These are phyloP conservation scores for Cadophora gregata DNA, from an alignment of 2,329 filamentous ascomycete species.

Conservation along the genomic window DNA sequence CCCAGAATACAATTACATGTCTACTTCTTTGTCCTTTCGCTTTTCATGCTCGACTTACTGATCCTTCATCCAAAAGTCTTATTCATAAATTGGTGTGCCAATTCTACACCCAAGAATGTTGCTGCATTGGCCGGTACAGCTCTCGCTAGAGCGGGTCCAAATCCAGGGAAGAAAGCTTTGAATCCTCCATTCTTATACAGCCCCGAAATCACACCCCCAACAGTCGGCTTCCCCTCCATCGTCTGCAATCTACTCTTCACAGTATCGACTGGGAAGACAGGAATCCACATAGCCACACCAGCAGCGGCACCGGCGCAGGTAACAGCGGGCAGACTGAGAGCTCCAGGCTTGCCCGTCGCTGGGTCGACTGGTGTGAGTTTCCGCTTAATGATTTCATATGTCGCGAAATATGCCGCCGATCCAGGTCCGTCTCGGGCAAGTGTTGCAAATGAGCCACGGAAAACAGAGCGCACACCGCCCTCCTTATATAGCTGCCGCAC, in stretches of 20 bases:
- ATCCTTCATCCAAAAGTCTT: slow-evolving; percentile 65
- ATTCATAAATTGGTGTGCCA: slow-evolving; percentile 83
- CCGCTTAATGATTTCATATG: slow-evolving; percentile 96
- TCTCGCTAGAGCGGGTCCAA: slow-evolving; percentile 88
- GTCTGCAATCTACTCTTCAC: slow-evolving; percentile 95
- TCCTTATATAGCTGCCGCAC: slow-evolving; percentile 92
- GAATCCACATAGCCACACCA: slow-evolving; percentile 98
- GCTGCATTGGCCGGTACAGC: slow-evolving; percentile 96
- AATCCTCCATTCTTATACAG: slow-evolving; percentile 84
- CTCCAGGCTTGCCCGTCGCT: slow-evolving; percentile 71
- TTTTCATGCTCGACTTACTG: not conserved
- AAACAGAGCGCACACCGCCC: slow-evolving; percentile 89
- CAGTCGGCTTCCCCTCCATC: slow-evolving; percentile 81
- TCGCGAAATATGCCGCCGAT: slow-evolving; percentile 93
- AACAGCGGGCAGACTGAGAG: slow-evolving; percentile 82
- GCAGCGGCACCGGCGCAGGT: slow-evolving; percentile 88
- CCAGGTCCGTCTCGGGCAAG: slow-evolving; percentile 93
- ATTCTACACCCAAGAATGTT: slow-evolving; percentile 86
- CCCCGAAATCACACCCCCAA: slow-evolving; percentile 78
- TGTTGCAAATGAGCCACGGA: slow-evolving; percentile 88
- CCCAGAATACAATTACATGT: slow-evolving; percentile 12
- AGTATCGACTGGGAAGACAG: slow-evolving; percentile 96
- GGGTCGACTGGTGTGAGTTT: slow-evolving; percentile 82
- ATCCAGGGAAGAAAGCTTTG: slow-evolving; percentile 96
- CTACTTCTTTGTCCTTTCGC: not conserved